Percentiles rank a stretch among this genome's conserved stretches.
Evolutionary conservation across 2,329 filamentous ascomycete species (phyloP).

Genomic region (Monilinia fructigena): DNA sequence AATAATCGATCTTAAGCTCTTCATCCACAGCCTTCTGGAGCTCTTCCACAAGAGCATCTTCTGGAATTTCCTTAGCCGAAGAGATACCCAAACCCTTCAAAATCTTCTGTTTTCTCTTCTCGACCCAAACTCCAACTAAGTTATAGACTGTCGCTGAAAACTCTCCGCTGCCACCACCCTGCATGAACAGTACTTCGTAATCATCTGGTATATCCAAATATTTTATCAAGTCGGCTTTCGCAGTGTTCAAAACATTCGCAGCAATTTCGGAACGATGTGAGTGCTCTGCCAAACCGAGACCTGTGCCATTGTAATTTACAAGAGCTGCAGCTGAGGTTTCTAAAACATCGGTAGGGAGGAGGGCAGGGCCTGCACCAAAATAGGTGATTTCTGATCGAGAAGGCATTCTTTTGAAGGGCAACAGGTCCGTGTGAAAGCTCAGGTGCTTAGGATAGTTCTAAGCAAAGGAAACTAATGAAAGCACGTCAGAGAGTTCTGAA

Average conservation of each 20-base stretch:
- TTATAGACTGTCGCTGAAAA: slow-evolving; percentile 86
- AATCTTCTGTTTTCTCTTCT: slow-evolving; percentile 61
- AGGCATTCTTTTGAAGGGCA: slow-evolving; percentile 16
- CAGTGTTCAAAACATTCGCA: slow-evolving; percentile 72
- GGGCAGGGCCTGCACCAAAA: slow-evolving; percentile 89
- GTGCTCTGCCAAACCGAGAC: slow-evolving; percentile 85
- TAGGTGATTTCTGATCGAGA: slow-evolving; percentile 61
- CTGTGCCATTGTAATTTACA: slow-evolving; percentile 76
- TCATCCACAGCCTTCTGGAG: slow-evolving; percentile 63
- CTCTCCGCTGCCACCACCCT: slow-evolving; percentile 80
- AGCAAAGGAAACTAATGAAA: background rate
- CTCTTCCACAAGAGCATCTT: slow-evolving; percentile 57
- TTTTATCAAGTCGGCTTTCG: slow-evolving; percentile 69
- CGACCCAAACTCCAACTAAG: slow-evolving; percentile 78
- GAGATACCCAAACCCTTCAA: slow-evolving; percentile 52
- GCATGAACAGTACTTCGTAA: slow-evolving; percentile 87
- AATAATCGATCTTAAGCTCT: slow-evolving; percentile 80
- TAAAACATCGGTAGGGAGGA: slow-evolving; percentile 77
- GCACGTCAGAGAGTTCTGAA: background rate
- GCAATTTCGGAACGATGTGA: slow-evolving; percentile 83
- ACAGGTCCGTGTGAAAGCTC: background rate
- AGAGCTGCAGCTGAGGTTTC: slow-evolving; percentile 74
- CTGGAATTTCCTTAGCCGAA: slow-evolving; percentile 48
- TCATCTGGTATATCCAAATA: slow-evolving; percentile 81
- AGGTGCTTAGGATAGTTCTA: background rate